Conservation (phyloP, 1,139 yeast genomes). For the Blastobotrys arbuscula region DNA sequence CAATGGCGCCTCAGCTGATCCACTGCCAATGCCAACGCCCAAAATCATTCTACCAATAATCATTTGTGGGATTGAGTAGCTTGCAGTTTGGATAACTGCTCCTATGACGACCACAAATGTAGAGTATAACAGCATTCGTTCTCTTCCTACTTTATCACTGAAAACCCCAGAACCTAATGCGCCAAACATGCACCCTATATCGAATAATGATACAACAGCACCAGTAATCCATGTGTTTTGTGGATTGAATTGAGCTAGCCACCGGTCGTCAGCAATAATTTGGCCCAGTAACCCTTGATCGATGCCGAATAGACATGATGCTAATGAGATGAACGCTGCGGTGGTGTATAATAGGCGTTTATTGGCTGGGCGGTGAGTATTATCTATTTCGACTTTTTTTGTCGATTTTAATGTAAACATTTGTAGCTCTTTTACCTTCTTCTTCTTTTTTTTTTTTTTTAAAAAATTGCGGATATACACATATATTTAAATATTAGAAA, state of each 20-base stretch:
- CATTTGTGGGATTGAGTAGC: constrained; percentile 37
- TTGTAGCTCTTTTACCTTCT: constrained; percentile 1
- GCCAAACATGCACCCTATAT: constrained; percentile 77
- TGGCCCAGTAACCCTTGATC: constrained; percentile 93
- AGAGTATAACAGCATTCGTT: constrained; percentile 76
- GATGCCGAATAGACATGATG: constrained; percentile 84
- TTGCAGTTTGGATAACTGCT: constrained; percentile 64
- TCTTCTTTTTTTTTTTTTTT: background rate
- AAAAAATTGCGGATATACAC: too few species aligned
- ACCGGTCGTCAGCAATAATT: constrained; percentile 61
- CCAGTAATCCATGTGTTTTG: constrained; percentile 69
- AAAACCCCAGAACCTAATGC: constrained; percentile 70
- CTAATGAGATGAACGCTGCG: constrained; percentile 72
- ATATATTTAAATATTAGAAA: too few species aligned
- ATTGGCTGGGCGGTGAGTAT: background rate
- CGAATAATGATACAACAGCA: constrained; percentile 77
- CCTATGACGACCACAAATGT: constrained; percentile 76
- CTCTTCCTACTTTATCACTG: constrained; percentile 76
- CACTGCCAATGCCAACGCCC: constrained; percentile 58
- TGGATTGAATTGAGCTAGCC: constrained; percentile 64
- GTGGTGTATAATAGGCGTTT: constrained; percentile 52
- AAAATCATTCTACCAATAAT: constrained; percentile 48
- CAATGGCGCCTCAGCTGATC: constrained; percentile 55
- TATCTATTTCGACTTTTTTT: background rate
- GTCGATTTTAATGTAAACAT: background rate